Evolutionary conservation across 2,329 filamentous ascomycete species (phyloP), one percentile per base, ranked within the genome.

Genomic region (Clonostachys chloroleuca): DNA sequence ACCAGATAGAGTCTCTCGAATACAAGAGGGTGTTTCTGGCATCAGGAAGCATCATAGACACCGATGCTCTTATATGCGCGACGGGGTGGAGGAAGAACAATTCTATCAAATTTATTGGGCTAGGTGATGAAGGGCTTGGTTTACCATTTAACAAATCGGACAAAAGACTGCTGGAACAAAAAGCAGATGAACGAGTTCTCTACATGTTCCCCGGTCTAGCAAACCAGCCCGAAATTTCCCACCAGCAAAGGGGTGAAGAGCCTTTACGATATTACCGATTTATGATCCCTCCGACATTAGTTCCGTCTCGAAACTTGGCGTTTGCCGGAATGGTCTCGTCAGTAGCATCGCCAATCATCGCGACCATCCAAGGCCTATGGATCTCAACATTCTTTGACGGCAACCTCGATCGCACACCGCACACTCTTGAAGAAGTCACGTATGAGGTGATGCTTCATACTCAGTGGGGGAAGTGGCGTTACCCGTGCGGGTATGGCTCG

Each of bases 401-500:
- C 16, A 65, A 69, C 33, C 59, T 85, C 6, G 60, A 67, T 7
- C 54, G 66, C 4, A 48, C 51, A 0, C 54, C 60, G 1, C 42
- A 56, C 12, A 66, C 71, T 7, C 54, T 81, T 3, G 64, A 69
- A 4, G 52, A 59, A 34, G 53, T 78, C 6, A 63, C 59, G n/a
- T 70, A 74, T 47, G 75, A 85, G 54, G 80, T 83, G 0, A 75
- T 84, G 42, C 66, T 90, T 20, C 73, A 86, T 56, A 81, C 76
- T 1, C 79, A 86, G 42, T 92, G 85, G 60, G 84, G 84, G 2
- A 79, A 75, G 49, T 84, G 83, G 77, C 74, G 87, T n/a, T 86
- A 86, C 52, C 81, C 84, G 2, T 75, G 70, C 3, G 86, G 85
- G 0, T 83, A 81, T 54, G 86, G 86, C 1, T 70, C 68, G 16